These are phyloP conservation scores for Fusarium agapanthi DNA, from an alignment of 2,329 filamentous ascomycete species.

Conservation along the genomic window DNA sequence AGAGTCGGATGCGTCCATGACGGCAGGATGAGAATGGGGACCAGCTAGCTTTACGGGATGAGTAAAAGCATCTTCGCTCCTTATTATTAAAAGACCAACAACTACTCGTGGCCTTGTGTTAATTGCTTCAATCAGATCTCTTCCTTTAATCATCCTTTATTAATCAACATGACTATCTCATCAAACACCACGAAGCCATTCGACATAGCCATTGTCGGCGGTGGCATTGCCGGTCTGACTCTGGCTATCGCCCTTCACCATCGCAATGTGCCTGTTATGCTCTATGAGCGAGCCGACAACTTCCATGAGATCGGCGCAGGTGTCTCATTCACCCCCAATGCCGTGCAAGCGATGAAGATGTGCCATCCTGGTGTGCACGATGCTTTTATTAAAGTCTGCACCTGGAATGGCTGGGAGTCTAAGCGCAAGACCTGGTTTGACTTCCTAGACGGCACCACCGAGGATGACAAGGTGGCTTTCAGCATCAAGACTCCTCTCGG, in stretches of 20 bases:
- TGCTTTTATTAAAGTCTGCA: constrained; percentile 42
- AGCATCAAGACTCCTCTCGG: constrained; percentile 37
- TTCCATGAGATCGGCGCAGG: constrained; percentile 61
- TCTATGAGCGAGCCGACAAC: constrained; percentile 56
- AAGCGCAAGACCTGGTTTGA: constrained; percentile 40
- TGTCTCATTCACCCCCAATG: constrained; percentile 62
- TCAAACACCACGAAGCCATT: constrained; percentile 23
- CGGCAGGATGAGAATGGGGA: neutral
- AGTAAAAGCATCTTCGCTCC: neutral
- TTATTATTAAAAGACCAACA: neutral
- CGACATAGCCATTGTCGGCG: constrained; percentile 59
- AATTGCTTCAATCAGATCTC: neutral
- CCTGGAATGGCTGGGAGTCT: constrained; percentile 33
- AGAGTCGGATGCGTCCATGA: constrained; percentile 10
- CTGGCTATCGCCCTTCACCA: constrained; percentile 57
- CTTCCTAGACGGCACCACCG: constrained; percentile 33
- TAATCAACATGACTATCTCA: neutral
- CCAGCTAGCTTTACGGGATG: neutral
- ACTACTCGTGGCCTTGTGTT: neutral
- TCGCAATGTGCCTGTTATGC: constrained; percentile 52
- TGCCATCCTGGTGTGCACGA: constrained; percentile 50
- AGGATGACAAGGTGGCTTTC: constrained; percentile 14
- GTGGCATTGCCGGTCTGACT: constrained; percentile 60
- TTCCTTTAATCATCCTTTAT: neutral
- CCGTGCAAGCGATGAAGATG: constrained; percentile 54